Conservation (phyloP, 345 rosid species). For the Capsella bursapastoris region DNA sequence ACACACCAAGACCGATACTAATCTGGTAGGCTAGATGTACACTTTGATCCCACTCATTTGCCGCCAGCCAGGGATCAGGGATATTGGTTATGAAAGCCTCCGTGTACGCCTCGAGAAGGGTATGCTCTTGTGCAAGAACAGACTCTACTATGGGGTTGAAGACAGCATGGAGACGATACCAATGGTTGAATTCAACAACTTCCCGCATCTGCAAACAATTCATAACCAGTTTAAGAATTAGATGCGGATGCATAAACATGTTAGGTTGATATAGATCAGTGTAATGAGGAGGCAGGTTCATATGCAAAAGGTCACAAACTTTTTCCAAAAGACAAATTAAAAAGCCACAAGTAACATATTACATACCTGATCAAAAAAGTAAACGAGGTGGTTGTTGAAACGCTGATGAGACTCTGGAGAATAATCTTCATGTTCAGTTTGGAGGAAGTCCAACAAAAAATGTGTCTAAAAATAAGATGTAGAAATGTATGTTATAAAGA, state of each 20-base stretch:
- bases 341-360: too few species aligned
- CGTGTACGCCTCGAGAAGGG: not conserved
- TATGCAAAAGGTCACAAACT: too few species aligned
- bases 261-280: too few species aligned
- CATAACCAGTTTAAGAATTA: not conserved
- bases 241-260: not conserved
- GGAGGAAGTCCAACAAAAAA: not conserved
- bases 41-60: not conserved
- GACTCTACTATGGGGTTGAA: not conserved
- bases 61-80: not conserved
- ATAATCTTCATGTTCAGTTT: not conserved
- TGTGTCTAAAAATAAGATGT: not conserved
- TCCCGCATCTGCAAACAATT: not conserved
- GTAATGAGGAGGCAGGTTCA: not conserved
- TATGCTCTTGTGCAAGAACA: not conserved
- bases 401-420: not conserved
- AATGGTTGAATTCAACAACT: not conserved
- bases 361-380: not conserved
- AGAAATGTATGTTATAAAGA: not conserved
- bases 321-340: too few species aligned
- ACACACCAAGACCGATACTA: not conserved
- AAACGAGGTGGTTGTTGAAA: not conserved
- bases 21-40: fast-evolving
- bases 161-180: not conserved
- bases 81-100: not conserved